phyloP scores from a whole-genome alignment of 768 basidiomycete species.

The Pleurotus platypus region DNA sequence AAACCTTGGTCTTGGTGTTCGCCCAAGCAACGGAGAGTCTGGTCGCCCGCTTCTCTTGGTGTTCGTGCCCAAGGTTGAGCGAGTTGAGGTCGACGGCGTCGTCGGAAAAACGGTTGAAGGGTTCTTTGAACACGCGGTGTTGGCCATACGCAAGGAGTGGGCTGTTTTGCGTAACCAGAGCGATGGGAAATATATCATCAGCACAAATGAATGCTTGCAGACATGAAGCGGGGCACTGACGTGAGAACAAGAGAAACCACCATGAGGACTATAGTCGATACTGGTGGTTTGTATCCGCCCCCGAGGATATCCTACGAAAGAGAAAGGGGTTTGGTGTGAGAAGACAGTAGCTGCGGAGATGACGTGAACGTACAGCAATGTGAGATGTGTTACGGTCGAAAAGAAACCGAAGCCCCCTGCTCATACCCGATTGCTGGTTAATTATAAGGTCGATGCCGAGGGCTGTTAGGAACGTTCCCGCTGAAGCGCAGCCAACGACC shows the following conservation, averaged over 20 bases:
- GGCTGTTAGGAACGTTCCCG: slow-evolving; percentile 56
- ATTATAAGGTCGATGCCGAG: slow-evolving; percentile 56
- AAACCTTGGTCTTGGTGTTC: background rate
- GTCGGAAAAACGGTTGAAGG: slow-evolving; percentile 38
- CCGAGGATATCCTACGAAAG: slow-evolving; percentile 40
- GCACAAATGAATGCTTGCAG: background rate
- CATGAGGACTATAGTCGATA: slow-evolving; percentile 46
- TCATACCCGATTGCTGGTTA: slow-evolving; percentile 59
- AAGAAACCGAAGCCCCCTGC: slow-evolving; percentile 57
- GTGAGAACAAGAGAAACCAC: slow-evolving; percentile 50
- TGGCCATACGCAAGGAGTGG: slow-evolving; percentile 52
- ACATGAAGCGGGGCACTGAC: slow-evolving; percentile 34
- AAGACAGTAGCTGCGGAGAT: background rate
- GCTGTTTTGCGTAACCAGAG: slow-evolving; percentile 23
- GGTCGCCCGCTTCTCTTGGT: slow-evolving; percentile 7
- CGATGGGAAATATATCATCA: background rate
- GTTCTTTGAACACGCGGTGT: slow-evolving; percentile 45
- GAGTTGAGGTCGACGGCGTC: slow-evolving; percentile 5
- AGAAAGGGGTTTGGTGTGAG: background rate
- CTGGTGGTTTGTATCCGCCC: slow-evolving; percentile 47
- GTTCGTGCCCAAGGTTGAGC: slow-evolving; percentile 12
- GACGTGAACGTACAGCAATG: slow-evolving; percentile 36
- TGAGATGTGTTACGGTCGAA: slow-evolving; percentile 63
- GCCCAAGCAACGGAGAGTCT: slow-evolving; percentile 4
- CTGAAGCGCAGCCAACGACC: slow-evolving; percentile 49